A percentile compares a stretch with the other conserved stretches of the same genome.
These are phyloP conservation scores for Corylus americana DNA, from an alignment of 306 rosid genomes.

Conservation along the genomic window DNA sequence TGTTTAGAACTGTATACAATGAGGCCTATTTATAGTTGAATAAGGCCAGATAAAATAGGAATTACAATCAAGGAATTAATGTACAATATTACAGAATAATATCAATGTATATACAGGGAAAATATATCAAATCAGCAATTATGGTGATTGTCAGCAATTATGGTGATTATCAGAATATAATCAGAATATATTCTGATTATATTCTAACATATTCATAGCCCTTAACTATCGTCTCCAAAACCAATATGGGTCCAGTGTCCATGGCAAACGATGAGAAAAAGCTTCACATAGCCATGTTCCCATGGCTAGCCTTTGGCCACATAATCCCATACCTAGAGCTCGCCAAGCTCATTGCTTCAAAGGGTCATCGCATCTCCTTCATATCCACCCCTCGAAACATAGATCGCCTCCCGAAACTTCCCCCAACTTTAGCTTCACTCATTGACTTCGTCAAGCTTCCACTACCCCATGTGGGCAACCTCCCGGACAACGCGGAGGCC, in stretches of 20 bases:
- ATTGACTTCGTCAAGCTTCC: constrained; percentile 43
- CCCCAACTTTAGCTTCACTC: constrained; percentile 25
- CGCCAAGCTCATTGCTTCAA: constrained; percentile 54
- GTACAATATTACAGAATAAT: too few species aligned
- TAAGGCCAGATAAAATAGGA: too few species aligned
- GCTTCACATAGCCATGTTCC: constrained; percentile 56
- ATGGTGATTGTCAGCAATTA: too few species aligned
- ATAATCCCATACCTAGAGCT: constrained; percentile 48
- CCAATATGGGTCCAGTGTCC: background rate
- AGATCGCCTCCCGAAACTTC: constrained; percentile 52
- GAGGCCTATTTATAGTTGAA: too few species aligned
- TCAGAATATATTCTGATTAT: too few species aligned
- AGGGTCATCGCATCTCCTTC: constrained; percentile 45
- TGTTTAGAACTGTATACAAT: too few species aligned
- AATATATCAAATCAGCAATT: too few species aligned
- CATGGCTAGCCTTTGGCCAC: constrained; percentile 74
- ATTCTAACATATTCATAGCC: too few species aligned
- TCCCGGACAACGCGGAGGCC: constrained; percentile 47
- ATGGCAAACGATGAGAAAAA: background rate
- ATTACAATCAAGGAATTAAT: too few species aligned
- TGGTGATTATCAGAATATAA: too few species aligned
- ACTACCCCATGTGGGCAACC: constrained; percentile 33
- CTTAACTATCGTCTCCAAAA: too few species aligned
- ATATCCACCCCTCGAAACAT: constrained; percentile 54
- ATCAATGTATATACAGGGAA: too few species aligned